Conservation (phyloP, 768 basidiomycete species). For the Tulasnella sp. region DNA sequence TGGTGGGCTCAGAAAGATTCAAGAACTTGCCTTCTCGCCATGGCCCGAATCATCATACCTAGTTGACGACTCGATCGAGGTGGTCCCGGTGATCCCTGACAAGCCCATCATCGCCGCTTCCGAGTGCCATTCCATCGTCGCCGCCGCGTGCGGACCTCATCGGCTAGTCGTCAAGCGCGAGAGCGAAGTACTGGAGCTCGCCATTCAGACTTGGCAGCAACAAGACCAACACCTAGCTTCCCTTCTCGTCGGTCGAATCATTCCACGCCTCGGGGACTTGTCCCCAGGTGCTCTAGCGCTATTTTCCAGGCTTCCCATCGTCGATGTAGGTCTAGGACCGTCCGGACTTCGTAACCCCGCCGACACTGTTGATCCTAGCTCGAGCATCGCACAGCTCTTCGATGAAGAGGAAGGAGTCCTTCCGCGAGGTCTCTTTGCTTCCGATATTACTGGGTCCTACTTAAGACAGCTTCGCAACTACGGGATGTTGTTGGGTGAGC, state of each 20-base stretch:
- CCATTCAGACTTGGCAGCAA: neutral
- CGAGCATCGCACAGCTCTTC: neutral
- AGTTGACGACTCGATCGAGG: neutral
- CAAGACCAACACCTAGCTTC: neutral
- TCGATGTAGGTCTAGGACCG: conserved; percentile 1
- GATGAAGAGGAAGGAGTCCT: conserved; percentile 1
- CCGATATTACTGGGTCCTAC: neutral
- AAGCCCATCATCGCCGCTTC: neutral
- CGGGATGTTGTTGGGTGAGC: neutral
- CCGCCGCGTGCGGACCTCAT: neutral
- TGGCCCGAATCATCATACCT: neutral
- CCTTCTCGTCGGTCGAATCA: neutral
- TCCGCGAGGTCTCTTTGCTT: neutral
- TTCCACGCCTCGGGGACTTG: neutral
- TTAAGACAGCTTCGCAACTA: neutral
- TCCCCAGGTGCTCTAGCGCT: no score
- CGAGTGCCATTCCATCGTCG: neutral
- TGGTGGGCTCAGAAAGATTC: neutral
- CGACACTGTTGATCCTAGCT: neutral
- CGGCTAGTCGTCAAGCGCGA: neutral
- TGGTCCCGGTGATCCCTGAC: neutral
- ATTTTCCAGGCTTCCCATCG: neutral
- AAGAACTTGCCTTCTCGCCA: neutral
- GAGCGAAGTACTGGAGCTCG: neutral
- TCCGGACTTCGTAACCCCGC: neutral